phyloP scores from a whole-genome alignment of 2,329 filamentous ascomycete genomes.

The Dothideomycetes sp. region DNA sequence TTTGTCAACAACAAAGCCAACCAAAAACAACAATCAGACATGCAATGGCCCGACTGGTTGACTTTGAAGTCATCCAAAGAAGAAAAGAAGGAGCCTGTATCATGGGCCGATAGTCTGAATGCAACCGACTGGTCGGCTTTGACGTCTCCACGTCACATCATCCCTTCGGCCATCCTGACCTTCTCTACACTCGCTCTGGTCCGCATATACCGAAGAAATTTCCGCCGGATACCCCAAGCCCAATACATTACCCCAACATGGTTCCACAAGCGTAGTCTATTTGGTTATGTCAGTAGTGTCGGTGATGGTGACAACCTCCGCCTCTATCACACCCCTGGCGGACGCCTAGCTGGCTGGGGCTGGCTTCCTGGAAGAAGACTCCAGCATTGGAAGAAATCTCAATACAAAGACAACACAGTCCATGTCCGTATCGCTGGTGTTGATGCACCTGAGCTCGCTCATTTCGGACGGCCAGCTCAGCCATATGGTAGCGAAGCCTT shows the following conservation, averaged over 20 bases:
- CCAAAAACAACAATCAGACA: slow-evolving; percentile 2
- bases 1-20: slow-evolving; percentile 2
- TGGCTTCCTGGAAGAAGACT: slow-evolving; percentile 20
- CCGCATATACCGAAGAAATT: slow-evolving; percentile 58
- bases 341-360: slow-evolving; percentile 79
- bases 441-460: slow-evolving; percentile 85
- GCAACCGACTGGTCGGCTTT: slow-evolving; percentile 46
- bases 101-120: slow-evolving; percentile 32
- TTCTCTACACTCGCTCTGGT: slow-evolving; percentile 46
- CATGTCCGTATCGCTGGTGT: slow-evolving; percentile 82
- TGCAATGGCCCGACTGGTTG: slow-evolving; percentile 18
- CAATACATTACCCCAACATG: slow-evolving; percentile 64
- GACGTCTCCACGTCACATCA: slow-evolving; percentile 37
- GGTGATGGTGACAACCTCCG: slow-evolving; percentile 96
- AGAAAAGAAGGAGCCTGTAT: slow-evolving; percentile 29
- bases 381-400: not conserved
- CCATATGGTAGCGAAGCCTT: slow-evolving; percentile 75
- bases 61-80: slow-evolving; percentile 18
- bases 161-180: slow-evolving; percentile 41
- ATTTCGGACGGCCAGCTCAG: slow-evolving; percentile 84
- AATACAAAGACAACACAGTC: slow-evolving; percentile 48
- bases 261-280: slow-evolving; percentile 64
- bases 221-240: slow-evolving; percentile 75
- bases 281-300: slow-evolving; percentile 83
- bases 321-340: slow-evolving; percentile 90